Percentiles rank a stretch among this genome's conserved stretches.
Conservation (phyloP, 345 rosid genomes). For the Murraya koenigii region DNA sequence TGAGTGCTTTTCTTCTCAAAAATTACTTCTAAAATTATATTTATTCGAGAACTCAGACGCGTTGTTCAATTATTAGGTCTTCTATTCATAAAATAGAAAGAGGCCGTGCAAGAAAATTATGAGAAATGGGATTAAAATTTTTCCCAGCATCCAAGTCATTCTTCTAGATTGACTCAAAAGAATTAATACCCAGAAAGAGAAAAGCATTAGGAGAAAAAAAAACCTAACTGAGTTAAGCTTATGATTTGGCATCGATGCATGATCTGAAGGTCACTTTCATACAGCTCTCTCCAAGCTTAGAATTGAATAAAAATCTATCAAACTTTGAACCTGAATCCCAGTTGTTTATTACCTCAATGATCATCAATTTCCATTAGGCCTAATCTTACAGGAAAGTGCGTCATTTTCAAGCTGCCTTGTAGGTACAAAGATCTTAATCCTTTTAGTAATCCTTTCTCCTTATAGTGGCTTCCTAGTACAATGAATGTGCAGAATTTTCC, state of each 20-base stretch:
- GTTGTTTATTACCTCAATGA: background rate
- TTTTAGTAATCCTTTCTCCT: background rate
- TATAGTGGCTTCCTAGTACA: background rate
- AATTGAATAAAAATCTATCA: background rate
- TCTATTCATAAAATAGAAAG: too few species aligned
- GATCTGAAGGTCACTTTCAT: background rate
- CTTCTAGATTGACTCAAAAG: too few species aligned
- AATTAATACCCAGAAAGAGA: too few species aligned
- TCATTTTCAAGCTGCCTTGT: background rate
- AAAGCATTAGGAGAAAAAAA: too few species aligned
- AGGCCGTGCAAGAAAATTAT: too few species aligned
- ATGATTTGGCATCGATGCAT: background rate
- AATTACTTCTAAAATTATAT: too few species aligned
- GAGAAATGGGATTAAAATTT: too few species aligned
- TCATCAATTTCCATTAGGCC: background rate
- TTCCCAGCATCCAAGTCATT: background rate
- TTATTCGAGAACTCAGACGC: too few species aligned
- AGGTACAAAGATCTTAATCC: background rate
- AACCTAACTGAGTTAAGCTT: background rate
- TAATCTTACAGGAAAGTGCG: background rate
- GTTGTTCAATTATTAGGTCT: too few species aligned
- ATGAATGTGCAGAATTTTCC: constrained; percentile 8
- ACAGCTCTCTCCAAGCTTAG: background rate
- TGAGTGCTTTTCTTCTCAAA: background rate
- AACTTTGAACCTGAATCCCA: background rate